Evolutionary conservation across 2,329 filamentous ascomycete species (phyloP).

Genomic region (Hymenoscyphus linearis): DNA sequence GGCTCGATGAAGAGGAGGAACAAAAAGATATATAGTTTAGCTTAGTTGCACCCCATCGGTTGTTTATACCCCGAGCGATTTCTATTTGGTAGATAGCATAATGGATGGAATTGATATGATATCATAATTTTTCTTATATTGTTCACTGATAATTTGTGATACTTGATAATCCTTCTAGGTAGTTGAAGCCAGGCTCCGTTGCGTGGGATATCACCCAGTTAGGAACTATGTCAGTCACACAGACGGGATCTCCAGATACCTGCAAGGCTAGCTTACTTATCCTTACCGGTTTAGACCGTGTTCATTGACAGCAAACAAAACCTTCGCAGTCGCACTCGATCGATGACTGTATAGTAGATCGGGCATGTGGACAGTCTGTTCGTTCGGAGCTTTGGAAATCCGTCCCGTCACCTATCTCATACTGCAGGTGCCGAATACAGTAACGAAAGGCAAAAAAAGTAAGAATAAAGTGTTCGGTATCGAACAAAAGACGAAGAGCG

Average conservation of each 20-base stretch:
- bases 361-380: no score
- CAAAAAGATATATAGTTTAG: not conserved
- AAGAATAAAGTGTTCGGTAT: not conserved
- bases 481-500: not conserved
- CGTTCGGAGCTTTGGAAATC: not conserved
- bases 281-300: not conserved
- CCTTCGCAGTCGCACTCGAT: not conserved
- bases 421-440: not conserved
- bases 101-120: not conserved
- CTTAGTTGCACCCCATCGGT: not conserved
- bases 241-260: not conserved
- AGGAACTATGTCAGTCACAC: not conserved
- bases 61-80: not conserved
- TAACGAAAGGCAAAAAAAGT: not conserved
- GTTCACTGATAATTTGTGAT: not conserved
- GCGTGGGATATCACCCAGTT: not conserved
- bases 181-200: not conserved
- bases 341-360: no score
- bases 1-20: not conserved
- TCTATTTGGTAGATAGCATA: not conserved
- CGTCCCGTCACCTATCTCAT: not conserved
- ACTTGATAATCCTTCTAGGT: not conserved
- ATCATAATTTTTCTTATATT: not conserved
- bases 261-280: not conserved
- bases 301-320: not conserved